Conservation (phyloP, 2,329 filamentous ascomycete genomes). For the Akanthomyces lecanii region DNA sequence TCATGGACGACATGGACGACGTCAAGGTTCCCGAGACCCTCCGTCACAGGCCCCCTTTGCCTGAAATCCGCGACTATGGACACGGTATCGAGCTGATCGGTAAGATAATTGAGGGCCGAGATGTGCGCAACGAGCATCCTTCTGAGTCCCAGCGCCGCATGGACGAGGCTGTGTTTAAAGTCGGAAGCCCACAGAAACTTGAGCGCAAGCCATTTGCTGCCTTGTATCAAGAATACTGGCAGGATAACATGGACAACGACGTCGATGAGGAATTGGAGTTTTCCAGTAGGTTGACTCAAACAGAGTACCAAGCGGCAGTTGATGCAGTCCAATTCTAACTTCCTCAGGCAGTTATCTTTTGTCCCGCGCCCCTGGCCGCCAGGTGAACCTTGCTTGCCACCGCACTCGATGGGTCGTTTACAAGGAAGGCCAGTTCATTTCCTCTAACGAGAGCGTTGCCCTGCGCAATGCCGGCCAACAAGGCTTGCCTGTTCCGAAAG, state of each 20-base stretch:
- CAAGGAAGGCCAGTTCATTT: conserved; percentile 7
- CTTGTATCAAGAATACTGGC: conserved; percentile 13
- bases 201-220: conserved; percentile 6
- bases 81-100: conserved; percentile 2
- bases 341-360: conserved; percentile 5
- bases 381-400: conserved; percentile 11
- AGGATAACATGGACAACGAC: conserved; percentile 10
- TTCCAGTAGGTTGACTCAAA: not conserved
- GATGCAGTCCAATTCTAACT: not conserved
- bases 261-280: conserved; percentile 5
- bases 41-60: conserved; percentile 1
- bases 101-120: not conserved
- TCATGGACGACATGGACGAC: conserved; percentile 13
- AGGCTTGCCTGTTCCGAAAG: conserved; percentile 7
- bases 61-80: not conserved
- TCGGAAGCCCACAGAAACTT: conserved; percentile 1
- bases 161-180: conserved; percentile 6
- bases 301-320: not conserved
- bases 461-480: conserved; percentile 4
- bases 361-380: conserved; percentile 7
- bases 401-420: conserved; percentile 13
- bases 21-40: not conserved
- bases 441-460: conserved; percentile 9
- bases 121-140: conserved; percentile 7
- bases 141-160: not conserved